Base-by-base conservation (phyloP, 371 early-diverging fungal species). In the Rhizopus sp. region DNA sequence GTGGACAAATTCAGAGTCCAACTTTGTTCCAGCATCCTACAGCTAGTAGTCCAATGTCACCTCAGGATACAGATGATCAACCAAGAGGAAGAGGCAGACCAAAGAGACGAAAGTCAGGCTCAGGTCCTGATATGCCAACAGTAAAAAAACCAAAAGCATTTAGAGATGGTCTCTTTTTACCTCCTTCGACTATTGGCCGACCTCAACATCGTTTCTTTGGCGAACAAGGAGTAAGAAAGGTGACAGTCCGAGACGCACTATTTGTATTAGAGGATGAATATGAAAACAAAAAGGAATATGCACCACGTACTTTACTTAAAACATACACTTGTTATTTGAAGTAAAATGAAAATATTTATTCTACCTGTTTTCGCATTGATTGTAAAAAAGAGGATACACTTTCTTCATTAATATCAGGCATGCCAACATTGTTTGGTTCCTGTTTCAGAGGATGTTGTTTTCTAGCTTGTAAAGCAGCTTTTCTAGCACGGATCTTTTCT, bases 201-300 rank as follows among this genome's bases (percentile, higher is more conserved):
- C 63, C 66, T 23, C 62, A 63, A 46, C 59, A 71, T 31, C 46
- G 46, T 9, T 46, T 46, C 46, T 59, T 72, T 34, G 76, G 76
- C 8, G 80, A 80, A 41, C 67, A 77, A 16, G 68, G 70, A 15
- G 66, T 79, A 39, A 69, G 83, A 16, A 76, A 78, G 40, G 70
- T 91, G 16, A 88, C 88, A 8, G 79, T 88, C n/a, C 72, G 79
- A 42, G 91, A 91, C 64, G 89, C 88, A 3, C 61, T 89, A 12
- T 89, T 83, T 61, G 88, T 84, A 15, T 69, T 91, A 31, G 90
- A 89, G 68, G 83, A 85, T 8, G 90, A 91, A 65, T 71, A 71
- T 60, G 79, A 80, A 46, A 80, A 77, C 33, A 82, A 85, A 5
- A 78, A 78, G 34, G 78, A 79, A 3, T 54, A 49, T 38, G 70